Evolutionary conservation across 164 flowering plant genomes (phyloP).

Genomic region (Sextonia rubra): DNA sequence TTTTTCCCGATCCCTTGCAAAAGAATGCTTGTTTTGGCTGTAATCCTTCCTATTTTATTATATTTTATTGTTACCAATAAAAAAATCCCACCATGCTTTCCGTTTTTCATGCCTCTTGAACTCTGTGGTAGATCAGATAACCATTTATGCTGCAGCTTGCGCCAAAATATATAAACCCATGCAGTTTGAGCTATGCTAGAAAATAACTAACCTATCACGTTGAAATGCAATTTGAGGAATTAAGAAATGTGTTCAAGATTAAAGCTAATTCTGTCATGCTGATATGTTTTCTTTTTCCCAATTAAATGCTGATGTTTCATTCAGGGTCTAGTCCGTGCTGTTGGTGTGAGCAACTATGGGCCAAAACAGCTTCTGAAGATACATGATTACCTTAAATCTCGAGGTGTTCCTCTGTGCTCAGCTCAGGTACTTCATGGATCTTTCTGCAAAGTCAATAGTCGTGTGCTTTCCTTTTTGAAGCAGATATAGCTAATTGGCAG

Average conservation of each 20-base stretch:
- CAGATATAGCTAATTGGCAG: not conserved
- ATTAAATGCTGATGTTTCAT: not conserved
- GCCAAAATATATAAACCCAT: not conserved
- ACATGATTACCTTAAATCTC: slow-evolving; percentile 52
- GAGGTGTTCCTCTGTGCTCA: slow-evolving; percentile 64
- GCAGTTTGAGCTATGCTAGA: no score
- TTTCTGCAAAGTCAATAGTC: not conserved
- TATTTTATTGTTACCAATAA: no score
- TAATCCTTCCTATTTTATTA: no score
- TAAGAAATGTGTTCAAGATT: not conserved
- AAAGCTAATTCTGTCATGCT: not conserved
- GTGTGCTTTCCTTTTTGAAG: not conserved
- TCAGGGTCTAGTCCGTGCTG: slow-evolving; percentile 87
- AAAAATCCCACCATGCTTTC: no score
- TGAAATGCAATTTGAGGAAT: not conserved
- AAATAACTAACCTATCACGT: not conserved
- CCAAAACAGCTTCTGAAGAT: slow-evolving; percentile 88
- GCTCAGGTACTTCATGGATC: slow-evolving; percentile 39
- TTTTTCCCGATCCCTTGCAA: no score
- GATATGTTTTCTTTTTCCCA: not conserved
- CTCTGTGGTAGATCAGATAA: not conserved
- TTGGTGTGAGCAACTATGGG: slow-evolving; percentile 92
- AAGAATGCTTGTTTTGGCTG: no score
- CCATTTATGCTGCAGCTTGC: not conserved
- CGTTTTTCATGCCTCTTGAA: not conserved